phyloP scores from a whole-genome alignment of 495 filamentous ascomycete species.

The Xylaria intraflava region DNA sequence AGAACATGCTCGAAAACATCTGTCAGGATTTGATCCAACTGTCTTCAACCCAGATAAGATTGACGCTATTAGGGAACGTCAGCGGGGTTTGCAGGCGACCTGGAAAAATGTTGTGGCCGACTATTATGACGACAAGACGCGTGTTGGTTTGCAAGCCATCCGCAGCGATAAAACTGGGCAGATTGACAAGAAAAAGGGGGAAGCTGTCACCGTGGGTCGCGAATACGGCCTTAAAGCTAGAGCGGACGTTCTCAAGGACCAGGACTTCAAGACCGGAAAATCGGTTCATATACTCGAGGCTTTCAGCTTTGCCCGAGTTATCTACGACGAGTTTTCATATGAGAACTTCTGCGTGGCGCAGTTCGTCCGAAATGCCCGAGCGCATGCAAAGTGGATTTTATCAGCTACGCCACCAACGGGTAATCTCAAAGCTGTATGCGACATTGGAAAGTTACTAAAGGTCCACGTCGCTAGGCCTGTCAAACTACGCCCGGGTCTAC shows the following conservation, averaged over 20 bases:
- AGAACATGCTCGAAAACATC: slow-evolving; percentile 29
- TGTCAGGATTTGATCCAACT: slow-evolving; percentile 10
- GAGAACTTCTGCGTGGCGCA: slow-evolving; percentile 28
- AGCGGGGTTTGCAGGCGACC: neutral
- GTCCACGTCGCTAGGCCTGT: slow-evolving; percentile 38
- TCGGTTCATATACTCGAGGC: slow-evolving; percentile 42
- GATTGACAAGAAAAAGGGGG: slow-evolving; percentile 11
- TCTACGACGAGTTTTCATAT: slow-evolving; percentile 67
- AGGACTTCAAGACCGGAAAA: neutral
- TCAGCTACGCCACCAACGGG: slow-evolving; percentile 58
- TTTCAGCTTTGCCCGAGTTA: slow-evolving; percentile 55
- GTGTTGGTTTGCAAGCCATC: slow-evolving; percentile 8
- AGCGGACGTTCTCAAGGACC: neutral
- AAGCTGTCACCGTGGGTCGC: slow-evolving; percentile 1
- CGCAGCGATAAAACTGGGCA: slow-evolving; percentile 7
- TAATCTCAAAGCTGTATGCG: slow-evolving; percentile 54
- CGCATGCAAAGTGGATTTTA: slow-evolving; percentile 57
- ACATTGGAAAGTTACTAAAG: slow-evolving; percentile 49
- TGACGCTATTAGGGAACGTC: neutral
- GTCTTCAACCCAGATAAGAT: neutral
- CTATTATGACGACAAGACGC: slow-evolving; percentile 23
- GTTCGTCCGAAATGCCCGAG: slow-evolving; percentile 35
- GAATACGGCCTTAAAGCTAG: neutral
- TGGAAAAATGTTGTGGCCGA: slow-evolving; percentile 14
- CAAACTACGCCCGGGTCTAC: slow-evolving; percentile 28